Base-by-base conservation (phyloP, 2,329 filamentous ascomycete species). In the Curvularia lunata region DNA sequence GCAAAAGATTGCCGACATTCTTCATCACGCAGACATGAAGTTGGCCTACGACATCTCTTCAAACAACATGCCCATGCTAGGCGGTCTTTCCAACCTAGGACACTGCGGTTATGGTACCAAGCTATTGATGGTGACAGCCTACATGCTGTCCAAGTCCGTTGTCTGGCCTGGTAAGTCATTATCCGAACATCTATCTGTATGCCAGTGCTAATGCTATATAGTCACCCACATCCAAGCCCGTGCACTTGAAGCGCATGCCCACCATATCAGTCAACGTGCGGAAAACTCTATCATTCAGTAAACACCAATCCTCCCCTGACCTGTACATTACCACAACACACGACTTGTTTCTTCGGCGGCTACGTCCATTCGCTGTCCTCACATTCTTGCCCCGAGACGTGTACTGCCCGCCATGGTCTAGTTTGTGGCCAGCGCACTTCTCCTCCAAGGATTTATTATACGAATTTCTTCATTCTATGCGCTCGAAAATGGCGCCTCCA, bases 131-230 rank as follows among this genome's bases (percentile, higher is more conserved):
- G 85, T 95, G 53, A 95, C 91, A 62, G 91, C 92, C 47, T 90
- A 91, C 78, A 90, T 96, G 84, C 84, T 98, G 62, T 90, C 93
- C 66, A 92, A 92, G 78, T 90, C 91, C 62, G 90, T 91, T 64
- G 91, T 97, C 27, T 99, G 95, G 94, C 93, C 93, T 75, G 89
- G 91, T 93, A 80, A 83, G 87, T 80, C 19, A 13, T 18, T 34
- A n/a, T 37, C 12, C 23, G 18, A 16, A 13, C 10, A 13, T 30
- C 13, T 6, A 5, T 27, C 7, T 32, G n/a, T 7, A 16, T 6
- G 52, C 13, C 46, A 30, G 50, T 69, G 58, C 69, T 78, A 67
- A 76, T 55, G 58, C 28, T 10, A 43, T 34, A 19, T 64, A 88
- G 87, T 89, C 43, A 88, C 86, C n/a, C 87, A 87, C 74, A 81